Evolutionary conservation across 768 basidiomycete genomes (phyloP).

Genomic region (Boletus speciosus): DNA sequence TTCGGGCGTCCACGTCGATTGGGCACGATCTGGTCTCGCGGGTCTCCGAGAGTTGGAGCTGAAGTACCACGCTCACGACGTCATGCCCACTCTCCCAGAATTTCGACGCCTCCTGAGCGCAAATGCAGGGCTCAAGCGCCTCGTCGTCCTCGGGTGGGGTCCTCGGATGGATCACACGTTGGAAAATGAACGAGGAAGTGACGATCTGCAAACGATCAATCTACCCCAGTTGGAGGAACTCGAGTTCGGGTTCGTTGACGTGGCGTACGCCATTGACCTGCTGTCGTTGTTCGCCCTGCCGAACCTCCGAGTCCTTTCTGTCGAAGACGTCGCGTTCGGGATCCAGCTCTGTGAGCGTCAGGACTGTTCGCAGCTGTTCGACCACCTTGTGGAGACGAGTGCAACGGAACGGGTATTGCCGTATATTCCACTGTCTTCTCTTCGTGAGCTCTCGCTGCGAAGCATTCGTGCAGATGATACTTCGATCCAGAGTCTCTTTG

Average conservation of each 20-base stretch:
- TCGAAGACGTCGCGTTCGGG: conserved; percentile 46
- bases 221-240: conserved; percentile 34
- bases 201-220: conserved; percentile 16
- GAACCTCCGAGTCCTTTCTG: conserved; percentile 32
- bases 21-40: conserved; percentile 39
- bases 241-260: conserved; percentile 44
- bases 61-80: conserved; percentile 53
- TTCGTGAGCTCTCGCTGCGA: conserved; percentile 12
- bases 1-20: conserved; percentile 58
- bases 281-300: conserved; percentile 40
- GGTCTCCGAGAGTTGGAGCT: conserved; percentile 48
- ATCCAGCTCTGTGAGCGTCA: conserved; percentile 33
- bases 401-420: background rate
- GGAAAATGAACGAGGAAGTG: background rate
- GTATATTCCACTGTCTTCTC: conserved; percentile 2
- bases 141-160: conserved; percentile 55
- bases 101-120: conserved; percentile 42
- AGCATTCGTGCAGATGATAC: background rate
- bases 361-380: conserved; percentile 38
- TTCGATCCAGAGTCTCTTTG: conserved; percentile 8
- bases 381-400: conserved; percentile 27
- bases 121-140: conserved; percentile 37
- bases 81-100: conserved; percentile 49
- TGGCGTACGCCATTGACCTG: conserved; percentile 36
- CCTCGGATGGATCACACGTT: conserved; percentile 31